These are phyloP conservation scores for Flaveria robusta DNA, from an alignment of 129 eudicot genomes.

Conservation along the genomic window DNA sequence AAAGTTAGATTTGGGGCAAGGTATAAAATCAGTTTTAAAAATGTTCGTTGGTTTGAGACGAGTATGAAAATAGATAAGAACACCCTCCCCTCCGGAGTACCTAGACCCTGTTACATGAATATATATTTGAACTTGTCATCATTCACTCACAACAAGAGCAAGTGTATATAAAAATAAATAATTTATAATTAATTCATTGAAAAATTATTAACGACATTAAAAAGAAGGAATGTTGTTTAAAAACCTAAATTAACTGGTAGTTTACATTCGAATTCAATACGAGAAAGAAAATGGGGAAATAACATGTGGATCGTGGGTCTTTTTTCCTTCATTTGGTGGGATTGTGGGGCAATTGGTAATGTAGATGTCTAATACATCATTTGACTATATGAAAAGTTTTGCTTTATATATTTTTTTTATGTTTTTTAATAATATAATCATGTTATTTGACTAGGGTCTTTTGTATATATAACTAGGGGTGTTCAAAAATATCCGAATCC, in stretches of 20 bases:
- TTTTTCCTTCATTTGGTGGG: slow-evolving; percentile 9
- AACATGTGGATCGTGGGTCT: slow-evolving; percentile 15
- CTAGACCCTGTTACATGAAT: too few relatives aligned
- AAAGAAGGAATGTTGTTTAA: neutral
- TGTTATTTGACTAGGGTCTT: neutral
- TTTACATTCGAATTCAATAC: slow-evolving; percentile 13
- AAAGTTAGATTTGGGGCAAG: too few relatives aligned
- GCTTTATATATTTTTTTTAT: neutral
- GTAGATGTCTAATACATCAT: slow-evolving; percentile 9
- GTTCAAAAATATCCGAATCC: too few relatives aligned
- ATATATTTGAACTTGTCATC: too few relatives aligned
- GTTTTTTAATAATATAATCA: neutral
- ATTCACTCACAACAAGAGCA: neutral
- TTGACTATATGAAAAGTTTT: slow-evolving; percentile 9
- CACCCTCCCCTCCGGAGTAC: too few relatives aligned
- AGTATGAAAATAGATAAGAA: too few relatives aligned
- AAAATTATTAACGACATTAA: neutral
- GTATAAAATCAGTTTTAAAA: too few relatives aligned
- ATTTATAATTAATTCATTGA: too few relatives aligned
- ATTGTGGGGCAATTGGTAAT: slow-evolving; percentile 21
- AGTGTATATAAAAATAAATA: too few relatives aligned
- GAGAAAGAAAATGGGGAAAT: neutral
- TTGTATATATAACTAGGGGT: too few relatives aligned
- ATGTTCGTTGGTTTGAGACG: too few relatives aligned
- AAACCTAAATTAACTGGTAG: slow-evolving; percentile 11